Evolutionary conservation across 257 asterid genomes (phyloP).

Genomic region (Nicotiana noctiflora): DNA sequence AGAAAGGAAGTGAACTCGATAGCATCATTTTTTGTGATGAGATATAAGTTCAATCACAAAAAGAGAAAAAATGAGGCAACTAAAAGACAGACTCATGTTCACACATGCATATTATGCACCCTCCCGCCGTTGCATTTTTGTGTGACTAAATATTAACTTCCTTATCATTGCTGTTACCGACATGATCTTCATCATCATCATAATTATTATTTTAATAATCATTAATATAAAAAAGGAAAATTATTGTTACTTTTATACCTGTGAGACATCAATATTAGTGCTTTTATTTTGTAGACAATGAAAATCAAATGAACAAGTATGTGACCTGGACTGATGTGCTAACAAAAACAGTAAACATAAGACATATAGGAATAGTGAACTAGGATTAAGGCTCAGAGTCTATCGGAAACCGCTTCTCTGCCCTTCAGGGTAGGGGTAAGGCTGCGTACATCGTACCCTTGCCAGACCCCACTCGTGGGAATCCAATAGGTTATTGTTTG

Average conservation of each 20-base stretch:
- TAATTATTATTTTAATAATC: too few species aligned
- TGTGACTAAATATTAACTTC: neutral
- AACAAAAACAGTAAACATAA: neutral
- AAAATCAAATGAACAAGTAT: neutral
- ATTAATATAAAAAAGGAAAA: too few species aligned
- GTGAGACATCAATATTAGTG: neutral
- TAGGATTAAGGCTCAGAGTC: neutral
- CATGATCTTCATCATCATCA: neutral
- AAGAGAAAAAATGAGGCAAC: too few species aligned
- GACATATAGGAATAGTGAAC: neutral
- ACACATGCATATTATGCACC: neutral
- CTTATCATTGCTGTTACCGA: neutral
- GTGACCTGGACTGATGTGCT: neutral
- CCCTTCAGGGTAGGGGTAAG: too few species aligned
- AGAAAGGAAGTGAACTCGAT: too few species aligned
- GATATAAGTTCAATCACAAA: too few species aligned
- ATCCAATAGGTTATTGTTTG: too few species aligned
- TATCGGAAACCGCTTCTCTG: too few species aligned
- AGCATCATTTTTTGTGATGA: too few species aligned
- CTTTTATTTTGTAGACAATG: neutral
- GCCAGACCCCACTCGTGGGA: too few species aligned
- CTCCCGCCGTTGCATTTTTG: neutral
- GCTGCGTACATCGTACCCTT: too few species aligned
- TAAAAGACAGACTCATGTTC: too few species aligned
- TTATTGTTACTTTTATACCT: neutral